Evolutionary conservation across 371 early-diverging fungal genomes (phyloP), one percentile per base, ranked within the genome.

Genomic region (Circinella minor): DNA sequence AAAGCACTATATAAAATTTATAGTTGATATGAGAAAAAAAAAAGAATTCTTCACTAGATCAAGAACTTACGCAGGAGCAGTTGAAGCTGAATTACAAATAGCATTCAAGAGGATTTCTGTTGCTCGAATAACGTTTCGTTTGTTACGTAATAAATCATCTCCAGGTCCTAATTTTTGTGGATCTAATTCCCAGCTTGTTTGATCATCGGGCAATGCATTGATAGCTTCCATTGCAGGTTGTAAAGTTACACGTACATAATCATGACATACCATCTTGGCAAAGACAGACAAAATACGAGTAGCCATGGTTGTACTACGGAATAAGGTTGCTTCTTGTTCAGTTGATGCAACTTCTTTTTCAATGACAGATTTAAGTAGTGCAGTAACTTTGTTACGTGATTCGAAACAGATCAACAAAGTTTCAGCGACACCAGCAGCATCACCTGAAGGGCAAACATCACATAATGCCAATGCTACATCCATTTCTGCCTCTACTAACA

Each of bases 301-400:
- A 0, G 96, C 93, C 81, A 98, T 92, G 18, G 93, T 92, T 73
- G 97, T 97, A 48, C 95, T 87, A 37, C 98, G 89, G 87, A 98
- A 97, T 60, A 98, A 77, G 65, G 93, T 93, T 0, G 95, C 84
- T 47, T 94, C 92, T 70, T 90, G 86, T 63, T 93, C 95, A 34
- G 96, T 95, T 46, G 87, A 84, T 17, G 77, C 76, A 4, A 97
- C 91, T 76, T 97, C 98, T 38, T 88, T 87, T 68, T 93, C 86
- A 51, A 96, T 89, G 36, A 95, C 86, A 9, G 91, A 87, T 65
- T 91, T 91, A 20, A 98, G 71, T 36, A 98, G 77, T 0, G 83
- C 79, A 63, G 91, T 81, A 1, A 89, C 83, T 72, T 90, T 81
- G 43, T 88, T 82, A 27, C 90, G 89, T 0, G 92, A 86, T 63